Evolutionary conservation across 1,139 yeast species (phyloP).

Genomic region (Yamadazyma triangularis): DNA sequence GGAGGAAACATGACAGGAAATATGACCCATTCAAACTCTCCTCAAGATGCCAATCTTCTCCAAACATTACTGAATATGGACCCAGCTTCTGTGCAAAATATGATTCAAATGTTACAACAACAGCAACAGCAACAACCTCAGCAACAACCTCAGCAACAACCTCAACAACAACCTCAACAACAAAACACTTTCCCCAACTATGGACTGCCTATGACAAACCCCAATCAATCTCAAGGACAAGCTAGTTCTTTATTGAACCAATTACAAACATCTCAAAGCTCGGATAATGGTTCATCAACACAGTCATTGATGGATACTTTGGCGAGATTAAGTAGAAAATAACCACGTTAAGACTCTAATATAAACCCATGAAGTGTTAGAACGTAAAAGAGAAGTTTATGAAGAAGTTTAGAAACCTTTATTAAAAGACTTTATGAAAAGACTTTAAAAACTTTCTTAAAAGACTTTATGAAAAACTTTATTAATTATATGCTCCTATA

Average conservation of each 20-base stretch:
- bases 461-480: too few relatives aligned
- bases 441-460: too few relatives aligned
- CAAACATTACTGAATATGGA: conserved; percentile 46
- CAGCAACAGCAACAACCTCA: conserved; percentile 6
- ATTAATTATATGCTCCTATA: not conserved
- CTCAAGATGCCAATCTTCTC: conserved; percentile 6
- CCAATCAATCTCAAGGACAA: conserved; percentile 2
- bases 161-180: conserved; percentile 9
- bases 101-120: conserved; percentile 36
- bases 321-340: conserved; percentile 27
- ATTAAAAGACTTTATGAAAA: too few relatives aligned
- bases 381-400: too few relatives aligned
- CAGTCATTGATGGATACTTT: conserved; percentile 35
- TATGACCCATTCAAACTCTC: too few relatives aligned
- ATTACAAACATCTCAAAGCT: conserved; percentile 1
- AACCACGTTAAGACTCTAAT: too few relatives aligned
- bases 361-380: too few relatives aligned
- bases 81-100: conserved; percentile 47
- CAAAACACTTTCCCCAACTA: too few relatives aligned
- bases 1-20: not conserved
- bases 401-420: too few relatives aligned
- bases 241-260: conserved; percentile 4
- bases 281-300: conserved; percentile 8
- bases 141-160: conserved; percentile 8
- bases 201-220: too few relatives aligned